Evolutionary conservation across 371 early-diverging fungal genomes (phyloP).

Genomic region (Apophysomyces ossiformis): DNA sequence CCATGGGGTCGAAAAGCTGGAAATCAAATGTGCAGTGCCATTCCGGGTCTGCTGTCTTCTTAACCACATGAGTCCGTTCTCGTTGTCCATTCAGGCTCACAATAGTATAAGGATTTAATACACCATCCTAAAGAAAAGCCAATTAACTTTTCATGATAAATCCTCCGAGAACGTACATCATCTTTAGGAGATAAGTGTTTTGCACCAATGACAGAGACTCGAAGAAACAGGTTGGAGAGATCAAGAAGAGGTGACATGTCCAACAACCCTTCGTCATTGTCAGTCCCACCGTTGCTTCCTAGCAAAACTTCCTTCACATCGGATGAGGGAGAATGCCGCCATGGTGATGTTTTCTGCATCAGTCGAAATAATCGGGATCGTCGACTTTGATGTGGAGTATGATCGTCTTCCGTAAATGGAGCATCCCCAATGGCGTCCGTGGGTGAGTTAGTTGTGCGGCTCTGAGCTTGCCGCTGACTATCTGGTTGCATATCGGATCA

Average conservation of each 20-base stretch:
- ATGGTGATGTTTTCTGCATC: neutral
- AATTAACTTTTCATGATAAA: constrained; percentile 2
- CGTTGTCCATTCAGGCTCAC: constrained; percentile 41
- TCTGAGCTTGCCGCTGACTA: constrained; percentile 1
- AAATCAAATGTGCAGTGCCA: constrained; percentile 51
- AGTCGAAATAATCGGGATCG: constrained; percentile 1
- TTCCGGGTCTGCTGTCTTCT: constrained; percentile 40
- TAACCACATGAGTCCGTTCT: constrained; percentile 48
- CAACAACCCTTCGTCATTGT: neutral
- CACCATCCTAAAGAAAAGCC: constrained; percentile 21
- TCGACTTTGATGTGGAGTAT: neutral
- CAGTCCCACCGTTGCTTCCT: neutral
- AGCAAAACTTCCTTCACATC: neutral
- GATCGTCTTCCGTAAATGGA: constrained; percentile 3
- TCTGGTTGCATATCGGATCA: neutral
- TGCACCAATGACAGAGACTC: constrained; percentile 35
- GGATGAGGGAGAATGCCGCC: constrained; percentile 2
- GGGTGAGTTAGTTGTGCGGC: neutral
- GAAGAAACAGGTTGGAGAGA: constrained; percentile 30
- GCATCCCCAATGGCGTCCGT: neutral
- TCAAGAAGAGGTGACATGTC: constrained; percentile 1
- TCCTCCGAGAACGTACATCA: constrained; percentile 24
- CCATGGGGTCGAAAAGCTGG: constrained; percentile 28
- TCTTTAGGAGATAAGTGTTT: constrained; percentile 30
- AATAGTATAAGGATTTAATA: constrained; percentile 38